Evolutionary conservation across 441 rosid genomes (phyloP), one percentile per base, ranked within the genome.

Genomic region (Syzygium malaccense): DNA sequence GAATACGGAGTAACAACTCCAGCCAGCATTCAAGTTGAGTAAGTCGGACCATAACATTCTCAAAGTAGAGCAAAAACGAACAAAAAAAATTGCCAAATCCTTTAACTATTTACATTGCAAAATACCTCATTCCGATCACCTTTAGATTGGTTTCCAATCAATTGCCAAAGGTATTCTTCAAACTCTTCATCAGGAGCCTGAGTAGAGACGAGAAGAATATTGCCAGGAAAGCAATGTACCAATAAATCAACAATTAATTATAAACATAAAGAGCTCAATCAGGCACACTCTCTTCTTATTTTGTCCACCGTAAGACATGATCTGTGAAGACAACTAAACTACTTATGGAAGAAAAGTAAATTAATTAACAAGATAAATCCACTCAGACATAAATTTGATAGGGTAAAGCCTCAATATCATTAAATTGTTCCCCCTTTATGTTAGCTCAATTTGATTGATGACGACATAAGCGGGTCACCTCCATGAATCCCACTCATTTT

Each of bases 141-240:
- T 41, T 94, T 94, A 93, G 95, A 96, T 56, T 96, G 98, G 56
- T 94, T 93, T 86, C 97, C 95, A 56, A 96, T 93, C 90, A 95
- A 94, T 90, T 94, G 96, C 94, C 97, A 92, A 37, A 97, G 98
- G 89, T 95, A 94, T 92, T 97, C 99, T 93, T 98, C 99, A 93
- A 97, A 97, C 90, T 97, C 99, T 95, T 98, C 99, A 92, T 98
- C 99, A 86, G 99, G 99, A 90, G 99, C 99, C 99, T 96, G 88
- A 88, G 28, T 41, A 75, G 83, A 92, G 71, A 71, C 85, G 58
- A 87, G 33, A 85, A 89, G 53, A 66, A 75, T 57, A 83, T 45
- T n/a, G 19, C 49, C 26, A 28, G 49, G 60, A 57, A 79, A 57
- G 51, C 19, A 33, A 37, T 14, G 51, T 75, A 41, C 18, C 5